Evolutionary conservation across 2,329 filamentous ascomycete genomes (phyloP).

Genomic region (Diaporthe vexans): DNA sequence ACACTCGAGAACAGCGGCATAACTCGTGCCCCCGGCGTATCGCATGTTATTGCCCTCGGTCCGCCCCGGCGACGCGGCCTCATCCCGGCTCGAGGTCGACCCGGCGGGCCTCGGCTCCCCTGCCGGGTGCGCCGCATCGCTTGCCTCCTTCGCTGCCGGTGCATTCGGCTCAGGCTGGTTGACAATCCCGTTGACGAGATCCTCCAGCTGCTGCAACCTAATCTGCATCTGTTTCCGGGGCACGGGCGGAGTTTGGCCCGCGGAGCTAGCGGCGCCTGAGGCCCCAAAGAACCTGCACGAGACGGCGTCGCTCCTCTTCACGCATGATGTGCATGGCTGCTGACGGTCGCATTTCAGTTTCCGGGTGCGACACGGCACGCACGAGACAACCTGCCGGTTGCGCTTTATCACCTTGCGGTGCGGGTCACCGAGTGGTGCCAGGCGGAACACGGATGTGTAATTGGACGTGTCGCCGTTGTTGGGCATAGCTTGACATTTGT

Average conservation of each 20-base stretch:
- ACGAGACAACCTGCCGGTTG: slow-evolving; percentile 59
- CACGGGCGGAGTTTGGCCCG: slow-evolving; percentile 11
- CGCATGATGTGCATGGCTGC: slow-evolving; percentile 56
- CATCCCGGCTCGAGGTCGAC: background rate
- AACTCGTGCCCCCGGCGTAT: slow-evolving; percentile 57
- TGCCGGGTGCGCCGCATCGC: background rate
- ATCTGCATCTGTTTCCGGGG: slow-evolving; percentile 55
- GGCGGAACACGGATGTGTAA: slow-evolving; percentile 55
- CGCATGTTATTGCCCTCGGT: slow-evolving; percentile 42
- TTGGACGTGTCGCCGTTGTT: slow-evolving; percentile 40
- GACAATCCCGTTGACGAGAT: slow-evolving; percentile 56
- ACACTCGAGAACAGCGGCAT: slow-evolving; percentile 57
- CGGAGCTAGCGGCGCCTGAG: background rate
- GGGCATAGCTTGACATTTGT: slow-evolving; percentile 33
- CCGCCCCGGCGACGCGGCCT: slow-evolving; percentile 6
- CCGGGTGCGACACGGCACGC: slow-evolving; percentile 57
- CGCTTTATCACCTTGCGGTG: slow-evolving; percentile 53
- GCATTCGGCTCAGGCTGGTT: slow-evolving; percentile 9
- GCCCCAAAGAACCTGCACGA: slow-evolving; percentile 52
- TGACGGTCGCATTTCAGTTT: slow-evolving; percentile 60
- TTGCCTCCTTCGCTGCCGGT: background rate
- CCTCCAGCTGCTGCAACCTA: slow-evolving; percentile 57
- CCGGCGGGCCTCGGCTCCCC: background rate
- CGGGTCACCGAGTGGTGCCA: slow-evolving; percentile 48
- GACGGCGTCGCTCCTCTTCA: slow-evolving; percentile 53